Conservation (phyloP, 306 rosid species). For the Spatholobus suberectus region DNA sequence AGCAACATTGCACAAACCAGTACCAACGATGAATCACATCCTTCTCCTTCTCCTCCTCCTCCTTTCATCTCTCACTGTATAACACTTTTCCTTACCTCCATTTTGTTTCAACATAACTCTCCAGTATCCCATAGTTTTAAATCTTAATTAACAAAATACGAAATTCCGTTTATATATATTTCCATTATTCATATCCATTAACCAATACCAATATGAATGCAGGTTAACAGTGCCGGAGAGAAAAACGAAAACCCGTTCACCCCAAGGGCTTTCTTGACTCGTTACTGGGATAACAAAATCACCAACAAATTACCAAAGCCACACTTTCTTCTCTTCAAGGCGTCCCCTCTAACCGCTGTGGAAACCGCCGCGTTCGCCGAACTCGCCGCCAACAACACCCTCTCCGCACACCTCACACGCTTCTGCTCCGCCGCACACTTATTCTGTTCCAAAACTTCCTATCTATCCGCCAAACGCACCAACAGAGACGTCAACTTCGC, state of each 20-base stretch:
- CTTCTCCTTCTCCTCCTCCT: neutral
- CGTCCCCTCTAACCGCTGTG: slow-evolving; percentile 53
- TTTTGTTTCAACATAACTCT: no score
- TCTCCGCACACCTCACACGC: slow-evolving; percentile 49
- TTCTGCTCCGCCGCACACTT: slow-evolving; percentile 57
- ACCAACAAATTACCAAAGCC: slow-evolving; percentile 48
- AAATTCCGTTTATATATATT: no score
- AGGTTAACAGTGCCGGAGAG: neutral
- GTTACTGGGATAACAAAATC: slow-evolving; percentile 62
- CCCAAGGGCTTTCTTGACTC: slow-evolving; percentile 27
- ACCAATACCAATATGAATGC: neutral
- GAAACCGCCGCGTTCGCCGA: slow-evolving; percentile 53
- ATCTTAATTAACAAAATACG: no score
- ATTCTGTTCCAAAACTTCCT: slow-evolving; percentile 50
- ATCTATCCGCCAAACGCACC: slow-evolving; percentile 48
- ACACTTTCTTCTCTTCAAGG: slow-evolving; percentile 53
- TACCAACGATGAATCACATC: neutral
- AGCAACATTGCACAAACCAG: no score
- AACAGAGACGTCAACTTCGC: slow-evolving; percentile 45
- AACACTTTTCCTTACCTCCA: neutral
- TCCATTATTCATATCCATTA: no score
- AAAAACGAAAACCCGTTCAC: neutral
- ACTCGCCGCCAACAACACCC: slow-evolving; percentile 45
- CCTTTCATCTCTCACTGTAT: neutral
- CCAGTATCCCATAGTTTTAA: no score